Percentiles rank a stretch among this genome's conserved stretches.
Evolutionary conservation across 2,329 filamentous ascomycete genomes (phyloP).

Genomic region (Pseudocercospora crystallina): DNA sequence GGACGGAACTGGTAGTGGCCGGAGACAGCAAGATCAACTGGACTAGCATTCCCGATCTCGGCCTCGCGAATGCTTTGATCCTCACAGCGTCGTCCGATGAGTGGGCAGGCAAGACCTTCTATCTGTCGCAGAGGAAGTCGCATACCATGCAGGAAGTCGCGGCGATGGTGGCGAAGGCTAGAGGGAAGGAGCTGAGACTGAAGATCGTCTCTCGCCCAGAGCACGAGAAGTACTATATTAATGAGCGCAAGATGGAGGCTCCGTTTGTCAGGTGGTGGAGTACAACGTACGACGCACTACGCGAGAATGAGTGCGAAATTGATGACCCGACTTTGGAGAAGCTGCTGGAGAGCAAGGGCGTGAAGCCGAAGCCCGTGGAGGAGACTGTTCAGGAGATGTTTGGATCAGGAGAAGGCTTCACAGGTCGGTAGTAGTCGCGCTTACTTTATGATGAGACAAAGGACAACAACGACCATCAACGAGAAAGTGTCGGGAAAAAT

Average conservation of each 20-base stretch:
- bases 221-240: conserved; percentile 43
- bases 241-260: conserved; percentile 38
- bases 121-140: conserved; percentile 35
- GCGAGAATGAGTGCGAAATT: conserved; percentile 44
- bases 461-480: no score
- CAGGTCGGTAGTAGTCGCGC: not conserved
- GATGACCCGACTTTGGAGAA: conserved; percentile 42
- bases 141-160: conserved; percentile 32
- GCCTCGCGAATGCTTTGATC: conserved; percentile 43
- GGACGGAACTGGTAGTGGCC: conserved; percentile 38
- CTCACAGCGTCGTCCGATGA: conserved; percentile 35
- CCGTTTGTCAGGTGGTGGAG: conserved; percentile 48
- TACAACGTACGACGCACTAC: conserved; percentile 45
- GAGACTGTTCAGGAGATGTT: conserved; percentile 45
- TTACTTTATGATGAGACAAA: no score
- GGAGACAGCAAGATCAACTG: conserved; percentile 46
- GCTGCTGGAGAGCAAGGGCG: conserved; percentile 37
- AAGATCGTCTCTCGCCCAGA: conserved; percentile 41
- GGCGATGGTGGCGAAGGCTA: conserved; percentile 28
- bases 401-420: not conserved
- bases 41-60: conserved; percentile 47
- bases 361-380: conserved; percentile 39
- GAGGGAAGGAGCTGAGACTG: conserved; percentile 31
- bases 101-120: conserved; percentile 40
- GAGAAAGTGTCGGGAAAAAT: no score